Evolutionary conservation across 2,329 filamentous ascomycete species (phyloP).

Genomic region (Trichophyton verrucosum): DNA sequence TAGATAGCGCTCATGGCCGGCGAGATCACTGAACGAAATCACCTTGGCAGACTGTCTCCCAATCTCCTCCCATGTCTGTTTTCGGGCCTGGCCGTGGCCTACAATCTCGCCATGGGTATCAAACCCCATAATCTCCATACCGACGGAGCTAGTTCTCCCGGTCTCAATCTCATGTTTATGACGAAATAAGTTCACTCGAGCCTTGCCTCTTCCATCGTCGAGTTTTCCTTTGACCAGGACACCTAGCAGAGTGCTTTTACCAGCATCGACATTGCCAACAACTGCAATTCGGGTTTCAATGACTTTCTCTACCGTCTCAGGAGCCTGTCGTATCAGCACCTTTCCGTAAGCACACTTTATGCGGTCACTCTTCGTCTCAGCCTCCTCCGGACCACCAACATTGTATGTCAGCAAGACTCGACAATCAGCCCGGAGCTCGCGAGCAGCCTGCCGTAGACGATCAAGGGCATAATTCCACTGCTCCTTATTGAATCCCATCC

Average conservation of each 20-base stretch:
- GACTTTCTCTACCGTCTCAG: slow-evolving; percentile 65
- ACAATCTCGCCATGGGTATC: slow-evolving; percentile 76
- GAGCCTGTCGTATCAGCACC: slow-evolving; percentile 64
- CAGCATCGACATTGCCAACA: slow-evolving; percentile 94
- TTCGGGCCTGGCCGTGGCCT: slow-evolving; percentile 68
- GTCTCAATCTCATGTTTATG: slow-evolving; percentile 98
- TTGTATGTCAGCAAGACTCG: slow-evolving; percentile 81
- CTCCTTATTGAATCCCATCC: slow-evolving; percentile 60
- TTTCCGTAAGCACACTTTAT: slow-evolving; percentile 73
- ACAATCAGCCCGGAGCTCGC: slow-evolving; percentile 57
- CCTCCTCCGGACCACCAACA: slow-evolving; percentile 65
- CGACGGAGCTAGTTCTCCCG: slow-evolving; percentile 86
- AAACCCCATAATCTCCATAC: slow-evolving; percentile 98
- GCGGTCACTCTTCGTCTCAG: slow-evolving; percentile 50
- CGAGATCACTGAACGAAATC: slow-evolving; percentile 89
- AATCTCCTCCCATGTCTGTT: slow-evolving; percentile 94
- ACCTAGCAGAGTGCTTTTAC: slow-evolving; percentile 90
- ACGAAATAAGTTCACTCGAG: slow-evolving; percentile 87
- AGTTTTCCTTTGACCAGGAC: slow-evolving; percentile 91
- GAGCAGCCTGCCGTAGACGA: slow-evolving; percentile 54
- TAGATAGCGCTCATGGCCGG: slow-evolving; percentile 89
- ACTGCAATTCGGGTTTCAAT: slow-evolving; percentile 95
- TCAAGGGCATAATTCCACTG: slow-evolving; percentile 64
- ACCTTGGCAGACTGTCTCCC: slow-evolving; percentile 90
- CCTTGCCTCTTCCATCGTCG: slow-evolving; percentile 86